Evolutionary conservation across 139 green algal species (phyloP), one percentile per base, ranked within the genome.

Genomic region (Chlorella sp.): DNA sequence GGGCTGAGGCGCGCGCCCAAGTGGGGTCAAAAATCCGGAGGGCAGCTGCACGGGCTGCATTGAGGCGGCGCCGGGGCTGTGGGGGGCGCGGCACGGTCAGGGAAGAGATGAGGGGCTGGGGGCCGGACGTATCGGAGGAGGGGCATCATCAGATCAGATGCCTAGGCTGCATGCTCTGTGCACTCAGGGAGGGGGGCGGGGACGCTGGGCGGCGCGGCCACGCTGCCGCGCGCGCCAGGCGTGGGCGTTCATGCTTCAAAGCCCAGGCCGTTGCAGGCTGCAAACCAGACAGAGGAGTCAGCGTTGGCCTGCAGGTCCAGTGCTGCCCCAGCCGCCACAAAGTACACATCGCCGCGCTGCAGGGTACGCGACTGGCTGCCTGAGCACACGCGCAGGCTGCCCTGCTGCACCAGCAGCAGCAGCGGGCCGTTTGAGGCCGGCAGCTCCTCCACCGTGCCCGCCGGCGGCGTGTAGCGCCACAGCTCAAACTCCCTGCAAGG

Each of bases 401-500:
- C 86, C 1, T 78, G 73, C 86, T 82, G 65, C 46, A 90, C 74
- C 73, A 90, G 82, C 60, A 87, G 20, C 60, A 90, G 14, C 48
- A 81, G 19, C 26, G 86, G 86, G 14, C 86, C 86, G 3, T 11
- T 8, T 2, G 62, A 16, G 19, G 86, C 41, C 14, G 86, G 82
- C 84, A 90, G 65, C 40, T 43, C 28, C 58, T 79, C 43, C 7
- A 2, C 26, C 14, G 48, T 70, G 3, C 64, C 81, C 17, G 82
- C 48, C 1, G 64, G 40, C 16, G 86, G 82, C 32, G 58, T 56
- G 80, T 98, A 91, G 83, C 95, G 92, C 96, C 95, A 99, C 85
- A 99, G 94, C 87, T 99, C 96, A 89, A 99, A 95, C 90, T 99
- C 96, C 73, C 98, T 78, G 72, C 44, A 28, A 8, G 40, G 24